Base-by-base conservation (phyloP, 2,329 filamentous ascomycete species). In the Colletotrichum melonis region DNA sequence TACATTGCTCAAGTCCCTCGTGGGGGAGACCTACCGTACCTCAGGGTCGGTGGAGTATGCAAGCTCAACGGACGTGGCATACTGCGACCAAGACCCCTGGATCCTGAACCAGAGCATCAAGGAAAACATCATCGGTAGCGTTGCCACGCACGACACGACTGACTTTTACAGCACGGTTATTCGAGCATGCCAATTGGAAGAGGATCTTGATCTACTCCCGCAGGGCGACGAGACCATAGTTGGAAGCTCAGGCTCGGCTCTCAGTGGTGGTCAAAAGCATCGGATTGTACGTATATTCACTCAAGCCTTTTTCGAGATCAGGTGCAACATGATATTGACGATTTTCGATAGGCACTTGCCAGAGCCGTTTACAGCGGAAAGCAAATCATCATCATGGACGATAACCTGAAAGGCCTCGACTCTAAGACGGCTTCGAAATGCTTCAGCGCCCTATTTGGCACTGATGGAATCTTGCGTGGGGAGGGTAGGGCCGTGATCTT, bases 401-500 rank as follows among this genome's bases (percentile, higher is more conserved):
- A 73, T 12, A 73, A 46, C 1, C 30, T 73, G 12, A 73, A 66
- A 28, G 67, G 71, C 3, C 71, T 73, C 1, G 71, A 73, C 49
- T 71, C 71, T 1, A 65, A 56, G 9, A 73, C 71, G 0, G 71
- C 66, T 1, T 64, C 66, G 3, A 56, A 26, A 9, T 69, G 66
- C 55, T 73, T 73, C 57, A 12, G 49, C 35, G 38, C 60, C 16
- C 60, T 73, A 0, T 52, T 73, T 24, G 67, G 56, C 2, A 7
- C 42, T 2, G 35, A 28, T 0, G 71, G 71, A 1, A 26, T 73
- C 0, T 76, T 88, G 0, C 81, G 82, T 6, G 77, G 76, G 8
- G 76, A 79, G 11, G 77, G 79, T 0, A 79, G 79, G 4, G 86
- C 85, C 0, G 82, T 86, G 0, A 71, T 89, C 0, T 76, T 88